These are phyloP conservation scores for Avicennia marina DNA, from an alignment of 257 asterid species.

Conservation along the genomic window DNA sequence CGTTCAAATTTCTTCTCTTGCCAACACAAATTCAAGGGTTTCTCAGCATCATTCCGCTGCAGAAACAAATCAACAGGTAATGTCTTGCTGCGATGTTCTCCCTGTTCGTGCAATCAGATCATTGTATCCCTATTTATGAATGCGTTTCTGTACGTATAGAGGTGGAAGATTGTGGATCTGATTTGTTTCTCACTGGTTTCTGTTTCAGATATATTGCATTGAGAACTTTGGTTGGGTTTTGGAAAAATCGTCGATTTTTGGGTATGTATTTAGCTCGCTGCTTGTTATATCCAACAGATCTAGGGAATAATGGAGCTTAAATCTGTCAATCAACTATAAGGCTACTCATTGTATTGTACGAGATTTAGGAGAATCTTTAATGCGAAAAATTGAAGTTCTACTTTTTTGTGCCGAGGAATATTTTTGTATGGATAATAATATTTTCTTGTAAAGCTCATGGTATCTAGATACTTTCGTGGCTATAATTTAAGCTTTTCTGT, in stretches of 20 bases:
- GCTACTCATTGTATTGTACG: neutral
- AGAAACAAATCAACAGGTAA: slow-evolving; percentile 11
- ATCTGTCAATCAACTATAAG: neutral
- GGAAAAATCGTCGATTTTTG: slow-evolving; percentile 1
- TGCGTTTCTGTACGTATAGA: neutral
- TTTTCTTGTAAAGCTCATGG: too few species aligned
- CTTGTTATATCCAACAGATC: slow-evolving; percentile 14
- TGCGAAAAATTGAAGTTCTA: too few species aligned
- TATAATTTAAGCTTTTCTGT: neutral
- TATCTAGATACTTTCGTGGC: neutral
- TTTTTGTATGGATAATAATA: too few species aligned
- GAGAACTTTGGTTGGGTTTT: slow-evolving; percentile 3
- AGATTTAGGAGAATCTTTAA: neutral
- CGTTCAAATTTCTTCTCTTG: too few species aligned
- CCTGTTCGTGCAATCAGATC: neutral
- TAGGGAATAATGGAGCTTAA: neutral
- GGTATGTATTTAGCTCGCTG: slow-evolving; percentile 4
- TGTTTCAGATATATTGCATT: slow-evolving; percentile 16
- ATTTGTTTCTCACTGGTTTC: slow-evolving; percentile 1
- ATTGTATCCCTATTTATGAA: neutral
- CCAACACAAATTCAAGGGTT: slow-evolving; percentile 25
- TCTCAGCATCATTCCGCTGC: slow-evolving; percentile 14
- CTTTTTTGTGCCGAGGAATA: too few species aligned
- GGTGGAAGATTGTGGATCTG: slow-evolving; percentile 15
- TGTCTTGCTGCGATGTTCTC: neutral